Evolutionary conservation across 805 yeast genomes (phyloP).

Genomic region (Nakazawaea ishiwadae): DNA sequence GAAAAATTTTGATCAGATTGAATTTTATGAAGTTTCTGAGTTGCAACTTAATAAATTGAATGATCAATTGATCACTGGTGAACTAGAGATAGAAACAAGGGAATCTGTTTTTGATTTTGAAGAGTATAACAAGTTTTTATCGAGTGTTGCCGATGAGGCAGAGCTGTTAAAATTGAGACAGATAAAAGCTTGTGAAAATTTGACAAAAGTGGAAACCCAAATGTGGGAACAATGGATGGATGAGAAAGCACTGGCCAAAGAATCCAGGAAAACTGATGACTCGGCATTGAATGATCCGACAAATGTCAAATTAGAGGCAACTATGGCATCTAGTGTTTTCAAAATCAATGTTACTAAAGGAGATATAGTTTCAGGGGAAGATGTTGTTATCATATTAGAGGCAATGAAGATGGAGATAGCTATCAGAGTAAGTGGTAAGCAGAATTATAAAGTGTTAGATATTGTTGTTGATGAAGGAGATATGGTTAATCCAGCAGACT

Average conservation of each 20-base stretch:
- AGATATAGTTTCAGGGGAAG: slow-evolving; percentile 17
- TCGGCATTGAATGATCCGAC: slow-evolving; percentile 21
- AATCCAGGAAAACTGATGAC: slow-evolving; percentile 14
- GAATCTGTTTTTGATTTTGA: slow-evolving; percentile 28
- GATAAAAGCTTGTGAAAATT: slow-evolving; percentile 15
- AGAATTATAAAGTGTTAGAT: slow-evolving; percentile 20
- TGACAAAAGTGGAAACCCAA: slow-evolving; percentile 17
- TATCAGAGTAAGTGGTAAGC: slow-evolving; percentile 17
- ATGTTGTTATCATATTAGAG: slow-evolving; percentile 24
- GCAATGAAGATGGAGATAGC: slow-evolving; percentile 34
- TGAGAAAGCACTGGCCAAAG: slow-evolving; percentile 20
- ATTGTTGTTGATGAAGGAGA: slow-evolving; percentile 28
- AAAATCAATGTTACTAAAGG: slow-evolving; percentile 24
- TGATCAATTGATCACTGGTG: slow-evolving; percentile 25
- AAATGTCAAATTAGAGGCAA: slow-evolving; percentile 19
- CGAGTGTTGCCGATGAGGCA: slow-evolving; percentile 23
- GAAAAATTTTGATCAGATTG: slow-evolving; percentile 27
- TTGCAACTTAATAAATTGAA: slow-evolving; percentile 23
- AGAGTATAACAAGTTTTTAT: slow-evolving; percentile 25
- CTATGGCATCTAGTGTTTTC: slow-evolving; percentile 30
- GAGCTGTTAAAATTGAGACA: slow-evolving; percentile 16
- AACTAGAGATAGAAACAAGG: slow-evolving; percentile 22
- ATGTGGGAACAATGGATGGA: slow-evolving; percentile 19
- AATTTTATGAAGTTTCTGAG: slow-evolving; percentile 31
- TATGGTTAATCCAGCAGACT: slow-evolving; percentile 27